Evolutionary conservation across 768 basidiomycete species (phyloP).

Genomic region (Psilocybe sp.): DNA sequence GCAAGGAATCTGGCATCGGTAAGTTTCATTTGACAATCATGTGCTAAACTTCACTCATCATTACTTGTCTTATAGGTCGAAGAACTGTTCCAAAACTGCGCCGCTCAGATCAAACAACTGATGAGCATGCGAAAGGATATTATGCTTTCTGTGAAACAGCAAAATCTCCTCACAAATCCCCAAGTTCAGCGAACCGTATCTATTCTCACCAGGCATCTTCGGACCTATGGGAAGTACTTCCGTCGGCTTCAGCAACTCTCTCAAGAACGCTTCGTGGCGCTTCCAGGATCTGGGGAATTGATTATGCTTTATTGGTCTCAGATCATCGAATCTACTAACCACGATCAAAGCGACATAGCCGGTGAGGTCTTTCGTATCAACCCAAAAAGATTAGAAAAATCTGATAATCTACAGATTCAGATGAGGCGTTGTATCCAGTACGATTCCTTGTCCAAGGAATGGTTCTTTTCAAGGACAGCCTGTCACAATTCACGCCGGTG

Average conservation of each 20-base stretch:
- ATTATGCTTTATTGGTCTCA: conserved; percentile 82
- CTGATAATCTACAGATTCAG: conserved; percentile 46
- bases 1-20: conserved; percentile 54
- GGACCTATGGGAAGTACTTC: conserved; percentile 78
- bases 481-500: conserved; percentile 72
- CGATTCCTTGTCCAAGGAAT: conserved; percentile 81
- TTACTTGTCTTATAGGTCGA: conserved; percentile 42
- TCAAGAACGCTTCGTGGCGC: conserved; percentile 51
- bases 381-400: not conserved
- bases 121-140: conserved; percentile 57
- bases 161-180: conserved; percentile 32
- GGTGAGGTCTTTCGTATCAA: conserved; percentile 34
- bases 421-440: conserved; percentile 67
- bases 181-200: conserved; percentile 43
- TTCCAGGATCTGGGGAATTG: conserved; percentile 63
- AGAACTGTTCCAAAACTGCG: conserved; percentile 59
- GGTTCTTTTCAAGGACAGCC: conserved; percentile 81
- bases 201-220: conserved; percentile 64
- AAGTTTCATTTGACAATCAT: conserved; percentile 15
- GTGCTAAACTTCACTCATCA: conserved; percentile 3
- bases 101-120: conserved; percentile 51
- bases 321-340: conserved; percentile 66
- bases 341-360: conserved; percentile 48
- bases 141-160: conserved; percentile 38
- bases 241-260: conserved; percentile 68